Evolutionary conservation across 768 basidiomycete genomes (phyloP), one percentile per base, ranked within the genome.

Genomic region (Suillus alpinus): DNA sequence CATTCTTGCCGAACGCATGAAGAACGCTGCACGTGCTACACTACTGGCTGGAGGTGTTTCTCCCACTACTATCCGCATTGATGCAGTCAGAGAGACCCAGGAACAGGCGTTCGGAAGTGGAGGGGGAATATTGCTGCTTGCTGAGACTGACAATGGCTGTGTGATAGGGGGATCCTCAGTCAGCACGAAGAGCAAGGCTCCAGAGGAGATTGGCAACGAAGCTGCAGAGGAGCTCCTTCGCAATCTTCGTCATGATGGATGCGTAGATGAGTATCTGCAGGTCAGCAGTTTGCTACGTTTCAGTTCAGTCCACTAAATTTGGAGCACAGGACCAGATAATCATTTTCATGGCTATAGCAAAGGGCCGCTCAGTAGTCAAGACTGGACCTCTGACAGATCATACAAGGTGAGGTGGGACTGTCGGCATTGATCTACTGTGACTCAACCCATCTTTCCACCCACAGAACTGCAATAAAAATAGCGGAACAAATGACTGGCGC

Each of bases 71-170:
- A 67, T 78, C 12, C 62, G 71, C 18, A 74, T 88, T 6, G 66
- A 78, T 7, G 81, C 86, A 14, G 63, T 70, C 49, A 69, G 81
- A 49, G 85, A 87, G 62, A 75, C 69, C 37, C 76, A 78, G 37
- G 71, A 74, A 14, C 71, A 80, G 49, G 76, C 79, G 1, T 75
- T 76, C n/a, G 89, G 89, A 0, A 81, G 79, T 4, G 90, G 91
- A 2, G 87, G 86, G 40, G 89, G 91, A 0, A 84, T 92, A 58
- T 77, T 90, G 2, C 71, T 92, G 14, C 90, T 88, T 87, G 91
- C 89, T 0, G 86, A 90, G 72, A 82, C 90, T 26, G 83, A 83
- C 40, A 78, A 77, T 14, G 89, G 88, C 1, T 89, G 88, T 50
- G 69, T 86, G 34, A 77, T 92, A 20, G 88, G 85, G 1, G 90